Base-by-base conservation (phyloP, 805 yeast species). In the Yamadazyma phyllophila region DNA sequence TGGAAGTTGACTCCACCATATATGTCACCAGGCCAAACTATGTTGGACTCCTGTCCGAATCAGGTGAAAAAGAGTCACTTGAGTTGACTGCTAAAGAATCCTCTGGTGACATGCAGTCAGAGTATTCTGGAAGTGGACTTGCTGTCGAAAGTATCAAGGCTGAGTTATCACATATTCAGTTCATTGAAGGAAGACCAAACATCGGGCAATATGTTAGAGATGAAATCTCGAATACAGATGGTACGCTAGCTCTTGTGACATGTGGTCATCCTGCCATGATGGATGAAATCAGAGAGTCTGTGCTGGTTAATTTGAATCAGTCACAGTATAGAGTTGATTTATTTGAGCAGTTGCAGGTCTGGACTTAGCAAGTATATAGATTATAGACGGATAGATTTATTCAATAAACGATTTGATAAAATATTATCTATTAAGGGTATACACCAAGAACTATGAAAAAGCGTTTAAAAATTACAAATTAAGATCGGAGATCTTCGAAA, bases 321-420 rank as follows among this genome's bases (percentile, higher is more conserved):
- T 59, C 71, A 12, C 66, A 74, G 41, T 32, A 32, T 32, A 73
- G 86, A 36, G 76, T 86, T 15, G 91, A 84, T 49, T 82, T 82
- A 55, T 82, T 72, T 58, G 96, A 88, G 59, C 91, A 85, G 58
- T 73, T 84, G 39, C 89, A 84, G 64, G 71, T 76, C 10, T 87
- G 96, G 95, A 67, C 74, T 1, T 69, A 32, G 36, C 9, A 29
- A 5, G 13, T 29, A 29, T 29, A 29, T 29, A 29, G 31, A 29
- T 29, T 8, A 29, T 29, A 29, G 13, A 29, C 9, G 4, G 7
- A 29, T 29, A 20, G 24, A n/a, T n/a, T n/a, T n/a, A n/a, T n/a
- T n/a, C n/a, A n/a, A n/a, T n/a, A n/a, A 20, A 20, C 24, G 24
- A 20, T 20, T 20, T 20, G 24, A 20, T 20, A 20, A 20, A 20